Evolutionary conservation across 306 rosid species (phyloP).

Genomic region (Gillenia trifoliata): DNA sequence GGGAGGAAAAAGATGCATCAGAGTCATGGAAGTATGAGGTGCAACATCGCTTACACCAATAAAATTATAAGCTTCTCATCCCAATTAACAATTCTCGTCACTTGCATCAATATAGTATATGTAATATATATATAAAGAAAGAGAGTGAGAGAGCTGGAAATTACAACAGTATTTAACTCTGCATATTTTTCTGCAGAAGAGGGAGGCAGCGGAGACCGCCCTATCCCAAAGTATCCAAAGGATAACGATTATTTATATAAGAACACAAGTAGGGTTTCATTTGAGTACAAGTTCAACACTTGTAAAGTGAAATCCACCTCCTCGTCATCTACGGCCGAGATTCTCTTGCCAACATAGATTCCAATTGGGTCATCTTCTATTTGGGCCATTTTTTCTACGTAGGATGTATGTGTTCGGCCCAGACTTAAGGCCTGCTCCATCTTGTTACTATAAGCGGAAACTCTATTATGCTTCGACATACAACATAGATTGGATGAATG

Average conservation of each 20-base stretch:
- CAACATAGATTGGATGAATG: too few relatives aligned
- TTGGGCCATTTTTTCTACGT: neutral
- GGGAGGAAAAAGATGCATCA: constrained; percentile 29
- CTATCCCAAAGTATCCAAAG: neutral
- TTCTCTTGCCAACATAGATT: neutral
- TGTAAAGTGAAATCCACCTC: neutral
- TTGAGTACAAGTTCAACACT: neutral
- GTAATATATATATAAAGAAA: neutral
- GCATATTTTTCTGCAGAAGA: neutral
- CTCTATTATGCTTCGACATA: too few relatives aligned
- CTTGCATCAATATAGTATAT: constrained; percentile 19
- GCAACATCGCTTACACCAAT: constrained; percentile 39
- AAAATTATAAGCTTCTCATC: constrained; percentile 47
- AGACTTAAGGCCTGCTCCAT: neutral
- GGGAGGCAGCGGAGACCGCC: neutral
- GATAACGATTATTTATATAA: neutral
- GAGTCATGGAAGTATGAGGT: constrained; percentile 72
- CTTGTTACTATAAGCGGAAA: too few relatives aligned
- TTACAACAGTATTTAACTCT: neutral
- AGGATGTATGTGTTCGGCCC: neutral
- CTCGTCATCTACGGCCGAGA: neutral
- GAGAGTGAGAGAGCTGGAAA: neutral
- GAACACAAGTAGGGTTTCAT: neutral
- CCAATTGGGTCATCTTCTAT: neutral
- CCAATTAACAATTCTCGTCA: constrained; percentile 32